Evolutionary conservation across 495 filamentous ascomycete species (phyloP).

Genomic region (Bryoglossum gracile): DNA sequence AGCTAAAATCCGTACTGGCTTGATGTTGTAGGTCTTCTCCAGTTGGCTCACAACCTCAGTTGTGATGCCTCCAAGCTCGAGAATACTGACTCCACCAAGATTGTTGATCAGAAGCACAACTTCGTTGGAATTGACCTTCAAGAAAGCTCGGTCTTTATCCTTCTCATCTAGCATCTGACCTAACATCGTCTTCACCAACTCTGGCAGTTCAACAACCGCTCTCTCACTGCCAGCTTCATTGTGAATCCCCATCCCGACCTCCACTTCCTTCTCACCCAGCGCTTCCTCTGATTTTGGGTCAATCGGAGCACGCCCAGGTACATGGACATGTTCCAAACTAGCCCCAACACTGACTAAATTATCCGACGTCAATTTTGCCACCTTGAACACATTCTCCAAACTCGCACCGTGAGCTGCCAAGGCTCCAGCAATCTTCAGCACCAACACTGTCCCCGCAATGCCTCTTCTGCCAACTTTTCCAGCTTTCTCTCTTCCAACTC

Average conservation of each 20-base stretch:
- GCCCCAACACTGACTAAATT: constrained; percentile 85
- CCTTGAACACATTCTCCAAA: constrained; percentile 57
- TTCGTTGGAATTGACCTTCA: constrained; percentile 57
- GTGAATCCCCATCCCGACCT: constrained; percentile 98
- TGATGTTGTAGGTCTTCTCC: constrained; percentile 55
- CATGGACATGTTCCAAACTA: constrained; percentile 82
- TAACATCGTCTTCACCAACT: constrained; percentile 73
- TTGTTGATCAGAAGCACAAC: constrained; percentile 86
- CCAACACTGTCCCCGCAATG: constrained; percentile 83
- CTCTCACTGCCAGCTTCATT: constrained; percentile 86
- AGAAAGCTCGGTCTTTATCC: constrained; percentile 75
- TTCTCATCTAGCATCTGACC: constrained; percentile 67
- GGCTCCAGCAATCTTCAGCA: constrained; percentile 84
- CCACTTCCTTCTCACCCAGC: constrained; percentile 65
- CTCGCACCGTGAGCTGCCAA: constrained; percentile 65
- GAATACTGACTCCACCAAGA: constrained; percentile 79
- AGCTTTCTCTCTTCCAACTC: constrained; percentile 72
- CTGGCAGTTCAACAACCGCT: constrained; percentile 55
- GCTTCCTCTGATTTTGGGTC: constrained; percentile 38
- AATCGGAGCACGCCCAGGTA: constrained; percentile 61
- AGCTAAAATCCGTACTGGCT: constrained; percentile 58
- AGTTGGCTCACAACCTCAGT: constrained; percentile 82
- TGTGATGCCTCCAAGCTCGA: constrained; percentile 86
- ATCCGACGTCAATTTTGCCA: constrained; percentile 62
- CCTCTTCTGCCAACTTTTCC: constrained; percentile 91